Base-by-base conservation (phyloP, 371 early-diverging fungal genomes). In the Chytridiales sp. region DNA sequence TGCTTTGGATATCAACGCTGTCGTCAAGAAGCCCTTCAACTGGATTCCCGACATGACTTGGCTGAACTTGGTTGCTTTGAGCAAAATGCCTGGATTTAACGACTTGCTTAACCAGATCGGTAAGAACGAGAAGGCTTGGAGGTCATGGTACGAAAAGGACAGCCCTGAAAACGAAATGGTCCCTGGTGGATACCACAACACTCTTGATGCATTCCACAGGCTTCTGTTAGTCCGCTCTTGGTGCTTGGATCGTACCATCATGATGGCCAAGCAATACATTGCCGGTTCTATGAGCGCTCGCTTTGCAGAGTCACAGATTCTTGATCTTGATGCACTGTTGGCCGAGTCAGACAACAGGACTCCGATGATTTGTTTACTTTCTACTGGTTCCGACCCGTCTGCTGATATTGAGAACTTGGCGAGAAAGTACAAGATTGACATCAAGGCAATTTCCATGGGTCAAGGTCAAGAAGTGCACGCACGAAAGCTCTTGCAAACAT, bases 401-500 rank as follows among this genome's bases (percentile, higher is more conserved):
- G 67, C 82, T 3, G 83, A 83, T 59, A 83, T 84, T 47, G 83
- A 83, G 56, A 75, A 77, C 53, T 69, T 84, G 47, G 54, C 73
- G 36, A 79, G 80, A 44, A 82, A 81, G 67, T 70, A 73, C 65
- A 84, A 83, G 57, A 79, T 75, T 24, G 81, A 81, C 61, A 79
- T 82, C 55, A 81, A 83, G 59, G 82, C 82, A 3, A 83, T 84
- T 62, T 80, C 80, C 43, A 83, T 84, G 83, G 84, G 84, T 17
- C 84, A 84, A 62, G 84, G 84, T 1, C 84, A 84, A 55, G 84
- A 83, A 61, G 74, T 83, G 9, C 83, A 84, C 48, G 84, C 84
- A 1, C 61, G 83, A 27, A 84, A 83, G 55, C 65, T 81, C 5
- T 61, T 84, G 1, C 73, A 73, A 26, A 64, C 76, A 11, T 80